Evolutionary conservation across 2,329 filamentous ascomycete species (phyloP).

Genomic region (Fusarium caatingaense): DNA sequence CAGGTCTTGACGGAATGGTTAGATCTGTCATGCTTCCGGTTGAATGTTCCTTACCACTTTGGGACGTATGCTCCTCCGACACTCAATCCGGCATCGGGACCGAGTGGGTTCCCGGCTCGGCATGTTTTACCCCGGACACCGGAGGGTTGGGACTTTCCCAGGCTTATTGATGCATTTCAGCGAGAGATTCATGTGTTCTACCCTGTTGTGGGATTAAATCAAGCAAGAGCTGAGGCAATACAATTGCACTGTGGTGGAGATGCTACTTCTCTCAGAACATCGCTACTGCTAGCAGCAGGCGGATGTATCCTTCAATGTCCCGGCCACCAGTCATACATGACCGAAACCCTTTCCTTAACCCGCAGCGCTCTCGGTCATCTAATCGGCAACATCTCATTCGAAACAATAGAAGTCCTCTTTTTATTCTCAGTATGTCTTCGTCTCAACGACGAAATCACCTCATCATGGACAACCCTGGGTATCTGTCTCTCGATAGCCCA

Average conservation of each 20-base stretch:
- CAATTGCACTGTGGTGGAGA: too few species aligned
- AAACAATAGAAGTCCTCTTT: slow-evolving; percentile 3
- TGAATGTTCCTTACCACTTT: slow-evolving; percentile 17
- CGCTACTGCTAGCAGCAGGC: slow-evolving; percentile 1
- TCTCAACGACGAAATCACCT: slow-evolving; percentile 5
- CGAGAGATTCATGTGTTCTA: slow-evolving; percentile 1
- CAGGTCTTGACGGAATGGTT: slow-evolving; percentile 15
- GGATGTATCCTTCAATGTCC: neutral
- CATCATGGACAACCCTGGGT: neutral
- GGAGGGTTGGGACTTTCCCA: neutral
- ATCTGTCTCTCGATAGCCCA: neutral
- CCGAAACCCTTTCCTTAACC: neutral
- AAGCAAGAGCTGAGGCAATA: neutral
- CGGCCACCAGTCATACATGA: neutral
- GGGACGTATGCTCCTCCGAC: neutral
- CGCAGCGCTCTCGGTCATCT: neutral
- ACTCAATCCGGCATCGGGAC: neutral
- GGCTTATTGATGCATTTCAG: neutral
- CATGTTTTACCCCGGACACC: neutral
- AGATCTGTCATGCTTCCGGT: slow-evolving; percentile 1
- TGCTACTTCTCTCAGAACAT: too few species aligned
- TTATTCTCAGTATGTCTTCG: slow-evolving; percentile 3
- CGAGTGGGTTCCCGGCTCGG: neutral
- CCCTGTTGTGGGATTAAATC: neutral
- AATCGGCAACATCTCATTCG: neutral